Percentiles rank a stretch among this genome's conserved stretches.
phyloP scores from a whole-genome alignment of 345 rosid species.

The Lepidium didymum region DNA sequence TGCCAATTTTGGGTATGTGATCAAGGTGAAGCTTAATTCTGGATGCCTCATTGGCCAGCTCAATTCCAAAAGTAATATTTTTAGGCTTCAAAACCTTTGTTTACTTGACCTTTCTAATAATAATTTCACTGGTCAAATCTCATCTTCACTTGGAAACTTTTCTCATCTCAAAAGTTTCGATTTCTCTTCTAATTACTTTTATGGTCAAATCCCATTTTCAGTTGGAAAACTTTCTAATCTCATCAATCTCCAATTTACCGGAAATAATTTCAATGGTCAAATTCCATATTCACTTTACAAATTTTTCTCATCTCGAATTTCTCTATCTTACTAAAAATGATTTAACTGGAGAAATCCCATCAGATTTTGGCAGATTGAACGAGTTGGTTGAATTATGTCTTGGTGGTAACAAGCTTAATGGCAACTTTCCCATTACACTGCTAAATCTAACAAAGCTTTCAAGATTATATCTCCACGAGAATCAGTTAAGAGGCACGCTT shows the following conservation, averaged over 20 bases:
- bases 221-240: not conserved
- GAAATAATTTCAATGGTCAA: not conserved
- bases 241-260: not conserved
- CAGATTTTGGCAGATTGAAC: not conserved
- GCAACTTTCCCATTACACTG: not conserved
- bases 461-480: not conserved
- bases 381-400: not conserved
- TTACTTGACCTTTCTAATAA: conserved; percentile 15
- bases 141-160: not conserved
- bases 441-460: not conserved
- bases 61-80: not conserved
- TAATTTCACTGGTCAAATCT: not conserved
- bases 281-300: not conserved
- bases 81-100: not conserved
- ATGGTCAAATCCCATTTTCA: conserved; percentile 1
- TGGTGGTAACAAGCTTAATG: not conserved
- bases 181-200: not conserved
- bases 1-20: not conserved
- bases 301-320: not conserved
- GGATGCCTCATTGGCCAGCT: not conserved
- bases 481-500: not conserved
- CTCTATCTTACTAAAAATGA: not conserved
- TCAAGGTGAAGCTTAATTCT: not conserved
- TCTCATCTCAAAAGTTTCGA: not conserved
- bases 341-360: not conserved